Percentiles rank a stretch among this genome's conserved stretches.
Evolutionary conservation across 1,284 basidiomycete genomes (phyloP).

Genomic region (Heterobasidion annosum): DNA sequence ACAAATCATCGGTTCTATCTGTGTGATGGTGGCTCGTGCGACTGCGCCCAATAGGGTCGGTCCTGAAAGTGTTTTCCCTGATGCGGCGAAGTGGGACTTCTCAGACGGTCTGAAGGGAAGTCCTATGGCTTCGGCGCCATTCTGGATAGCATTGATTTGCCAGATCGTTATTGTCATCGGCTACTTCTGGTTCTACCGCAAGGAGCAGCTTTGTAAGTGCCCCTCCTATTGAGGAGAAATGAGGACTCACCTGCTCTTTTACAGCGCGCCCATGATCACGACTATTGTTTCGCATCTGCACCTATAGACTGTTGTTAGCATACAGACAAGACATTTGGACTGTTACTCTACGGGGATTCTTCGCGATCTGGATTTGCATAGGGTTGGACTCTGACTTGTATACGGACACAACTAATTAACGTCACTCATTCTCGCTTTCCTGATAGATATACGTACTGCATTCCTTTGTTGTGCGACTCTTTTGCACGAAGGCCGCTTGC

Average conservation of each 20-base stretch:
- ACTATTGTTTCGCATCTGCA: slow-evolving; percentile 14
- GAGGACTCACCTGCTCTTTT: background rate
- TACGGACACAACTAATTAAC: slow-evolving; percentile 18
- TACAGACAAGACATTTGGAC: background rate
- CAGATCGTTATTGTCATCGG: slow-evolving; percentile 81
- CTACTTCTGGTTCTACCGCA: slow-evolving; percentile 93
- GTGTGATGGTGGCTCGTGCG: slow-evolving; percentile 80
- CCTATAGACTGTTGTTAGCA: slow-evolving; percentile 13
- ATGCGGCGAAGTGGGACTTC: slow-evolving; percentile 83
- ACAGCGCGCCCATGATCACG: slow-evolving; percentile 31
- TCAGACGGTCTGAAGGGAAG: slow-evolving; percentile 60
- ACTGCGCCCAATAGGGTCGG: slow-evolving; percentile 81
- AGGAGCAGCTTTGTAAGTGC: slow-evolving; percentile 66
- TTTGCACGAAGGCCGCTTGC: slow-evolving; percentile 1
- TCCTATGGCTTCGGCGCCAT: slow-evolving; percentile 71
- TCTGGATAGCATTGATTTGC: slow-evolving; percentile 81
- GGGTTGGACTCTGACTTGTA: slow-evolving; percentile 16
- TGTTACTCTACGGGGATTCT: slow-evolving; percentile 9
- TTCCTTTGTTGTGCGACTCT: background rate
- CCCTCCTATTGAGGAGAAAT: background rate
- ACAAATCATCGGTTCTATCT: slow-evolving; percentile 74
- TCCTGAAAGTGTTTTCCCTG: slow-evolving; percentile 86
- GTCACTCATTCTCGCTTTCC: slow-evolving; percentile 1
- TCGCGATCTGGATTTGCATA: slow-evolving; percentile 16
- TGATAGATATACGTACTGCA: slow-evolving; percentile 1